phyloP scores from a whole-genome alignment of 306 rosid genomes.

The Prunus persica region DNA sequence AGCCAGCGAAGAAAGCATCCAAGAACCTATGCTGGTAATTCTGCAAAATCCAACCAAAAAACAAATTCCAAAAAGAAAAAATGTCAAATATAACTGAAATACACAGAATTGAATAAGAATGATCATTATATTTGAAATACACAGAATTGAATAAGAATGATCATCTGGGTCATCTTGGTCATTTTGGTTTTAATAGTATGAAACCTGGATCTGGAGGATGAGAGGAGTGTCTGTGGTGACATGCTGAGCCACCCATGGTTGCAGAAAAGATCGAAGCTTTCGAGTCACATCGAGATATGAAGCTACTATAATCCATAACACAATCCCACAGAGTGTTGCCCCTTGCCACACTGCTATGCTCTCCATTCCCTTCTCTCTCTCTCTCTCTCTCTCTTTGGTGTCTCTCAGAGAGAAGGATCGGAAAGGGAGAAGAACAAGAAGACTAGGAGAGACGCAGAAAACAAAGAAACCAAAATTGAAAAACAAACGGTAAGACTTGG shows the following conservation, averaged over 20 bases:
- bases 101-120: background rate
- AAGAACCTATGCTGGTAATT: conserved; percentile 46
- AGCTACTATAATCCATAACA: conserved; percentile 52
- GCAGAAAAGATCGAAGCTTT: conserved; percentile 72
- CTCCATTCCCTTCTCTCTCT: conserved; percentile 47
- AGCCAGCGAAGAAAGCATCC: conserved; percentile 68
- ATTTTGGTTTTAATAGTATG: background rate
- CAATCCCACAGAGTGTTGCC: conserved; percentile 55
- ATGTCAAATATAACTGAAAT: background rate
- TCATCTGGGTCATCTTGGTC: conserved; percentile 13
- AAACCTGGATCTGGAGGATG: conserved; percentile 83
- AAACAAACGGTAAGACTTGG: background rate
- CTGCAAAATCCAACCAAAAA: conserved; percentile 37
- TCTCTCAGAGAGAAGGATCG: conserved; percentile 16
- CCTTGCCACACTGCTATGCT: conserved; percentile 62
- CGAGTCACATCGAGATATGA: conserved; percentile 66
- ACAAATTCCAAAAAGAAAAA: conserved; percentile 4
- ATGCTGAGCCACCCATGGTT: conserved; percentile 59
- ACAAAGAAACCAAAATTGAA: background rate
- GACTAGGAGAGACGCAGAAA: conserved; percentile 17
- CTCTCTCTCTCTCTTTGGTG: background rate
- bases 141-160: conserved; percentile 9
- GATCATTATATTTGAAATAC: too few relatives aligned
- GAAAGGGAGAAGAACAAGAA: background rate
- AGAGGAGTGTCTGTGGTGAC: conserved; percentile 56